Conservation (phyloP, 345 rosid species). For the Aurinia saxatilis region DNA sequence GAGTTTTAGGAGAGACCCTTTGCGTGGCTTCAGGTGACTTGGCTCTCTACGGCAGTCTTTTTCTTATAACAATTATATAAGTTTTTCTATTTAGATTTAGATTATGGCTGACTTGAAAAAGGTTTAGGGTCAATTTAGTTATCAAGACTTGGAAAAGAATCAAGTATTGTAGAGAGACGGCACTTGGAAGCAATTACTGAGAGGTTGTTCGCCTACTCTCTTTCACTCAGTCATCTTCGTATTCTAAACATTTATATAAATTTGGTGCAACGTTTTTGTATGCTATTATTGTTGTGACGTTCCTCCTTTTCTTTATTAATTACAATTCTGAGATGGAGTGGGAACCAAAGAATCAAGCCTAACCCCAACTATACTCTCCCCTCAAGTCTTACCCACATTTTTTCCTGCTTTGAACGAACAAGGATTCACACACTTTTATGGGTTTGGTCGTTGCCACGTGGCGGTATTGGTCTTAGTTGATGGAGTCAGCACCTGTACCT, state of each 20-base stretch:
- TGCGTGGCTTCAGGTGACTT: slow-evolving; percentile 24
- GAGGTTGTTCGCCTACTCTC: slow-evolving; percentile 30
- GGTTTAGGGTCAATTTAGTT: not conserved
- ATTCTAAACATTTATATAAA: not conserved
- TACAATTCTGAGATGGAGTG: slow-evolving; percentile 8
- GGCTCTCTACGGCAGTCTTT: slow-evolving; percentile 13
- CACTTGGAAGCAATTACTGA: slow-evolving; percentile 28
- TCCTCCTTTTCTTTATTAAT: slow-evolving; percentile 21
- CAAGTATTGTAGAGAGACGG: slow-evolving; percentile 25
- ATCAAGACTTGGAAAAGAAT: slow-evolving; percentile 4
- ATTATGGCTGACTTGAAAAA: slow-evolving; percentile 1
- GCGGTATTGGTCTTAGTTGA: not conserved
- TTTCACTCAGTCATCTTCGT: slow-evolving; percentile 13
- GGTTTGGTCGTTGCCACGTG: slow-evolving; percentile 6
- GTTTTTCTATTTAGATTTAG: not conserved
- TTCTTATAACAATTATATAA: not conserved
- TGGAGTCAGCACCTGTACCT: slow-evolving; percentile 9
- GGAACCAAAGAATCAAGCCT: slow-evolving; percentile 29
- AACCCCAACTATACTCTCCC: slow-evolving; percentile 4
- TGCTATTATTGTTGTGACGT: slow-evolving; percentile 21
- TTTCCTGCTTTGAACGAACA: not conserved
- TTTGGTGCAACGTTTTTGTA: slow-evolving; percentile 23
- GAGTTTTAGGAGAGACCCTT: slow-evolving; percentile 23
- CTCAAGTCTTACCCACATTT: slow-evolving; percentile 10
- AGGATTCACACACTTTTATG: not conserved